phyloP scores from a whole-genome alignment of 73 alveolate genomes.

The Paramecium pentaurelia region DNA sequence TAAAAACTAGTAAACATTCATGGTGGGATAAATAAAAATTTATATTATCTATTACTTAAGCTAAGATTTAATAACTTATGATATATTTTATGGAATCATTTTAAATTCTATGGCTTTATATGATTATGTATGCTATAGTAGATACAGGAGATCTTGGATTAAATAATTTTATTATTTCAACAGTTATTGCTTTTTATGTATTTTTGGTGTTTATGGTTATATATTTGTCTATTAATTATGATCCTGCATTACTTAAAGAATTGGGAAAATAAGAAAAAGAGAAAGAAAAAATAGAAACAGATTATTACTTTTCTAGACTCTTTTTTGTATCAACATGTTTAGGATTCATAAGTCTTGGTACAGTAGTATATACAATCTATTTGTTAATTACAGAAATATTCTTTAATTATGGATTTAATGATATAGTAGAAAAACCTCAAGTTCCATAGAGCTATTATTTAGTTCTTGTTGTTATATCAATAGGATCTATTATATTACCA shows the following conservation, averaged over 20 bases:
- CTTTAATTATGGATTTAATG: neutral
- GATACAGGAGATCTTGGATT: neutral
- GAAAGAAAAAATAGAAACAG: neutral
- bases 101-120: constrained; percentile 3
- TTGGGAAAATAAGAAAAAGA: neutral
- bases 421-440: neutral
- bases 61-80: neutral
- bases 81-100: neutral
- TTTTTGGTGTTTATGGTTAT: neutral
- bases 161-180: neutral
- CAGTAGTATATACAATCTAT: constrained; percentile 13
- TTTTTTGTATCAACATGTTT: constrained; percentile 41
- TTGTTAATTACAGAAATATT: neutral
- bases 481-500: neutral
- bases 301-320: neutral
- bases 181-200: neutral
- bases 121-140: neutral
- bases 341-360: constrained; percentile 45
- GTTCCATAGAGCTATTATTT: constrained; percentile 1
- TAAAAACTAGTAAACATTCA: constrained; percentile 27
- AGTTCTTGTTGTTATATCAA: neutral
- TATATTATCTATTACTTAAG: neutral
- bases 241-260: neutral
- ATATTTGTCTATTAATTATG: neutral
- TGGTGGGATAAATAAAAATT: neutral